Evolutionary conservation across 2,329 filamentous ascomycete genomes (phyloP).

Genomic region (Microdochium bolleyi): DNA sequence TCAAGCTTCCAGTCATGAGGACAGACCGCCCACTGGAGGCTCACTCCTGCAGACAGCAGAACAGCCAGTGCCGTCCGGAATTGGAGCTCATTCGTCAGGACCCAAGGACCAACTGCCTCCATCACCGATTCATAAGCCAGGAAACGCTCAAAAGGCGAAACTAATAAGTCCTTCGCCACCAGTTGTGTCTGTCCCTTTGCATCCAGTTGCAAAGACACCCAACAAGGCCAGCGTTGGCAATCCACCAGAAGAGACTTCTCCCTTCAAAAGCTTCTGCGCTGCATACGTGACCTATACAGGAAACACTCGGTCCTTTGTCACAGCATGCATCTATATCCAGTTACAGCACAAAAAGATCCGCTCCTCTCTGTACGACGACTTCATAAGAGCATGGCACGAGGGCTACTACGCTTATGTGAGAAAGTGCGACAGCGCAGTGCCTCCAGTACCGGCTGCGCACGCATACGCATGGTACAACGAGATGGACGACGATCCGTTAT

Average conservation of each 20-base stretch:
- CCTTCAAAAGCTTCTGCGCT: constrained; percentile 16
- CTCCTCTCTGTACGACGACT: constrained; percentile 24
- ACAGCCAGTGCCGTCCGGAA: neutral
- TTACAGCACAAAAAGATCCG: constrained; percentile 14
- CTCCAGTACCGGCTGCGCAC: constrained; percentile 11
- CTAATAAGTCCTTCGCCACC: no score
- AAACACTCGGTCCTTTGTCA: constrained; percentile 18
- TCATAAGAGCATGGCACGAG: constrained; percentile 22
- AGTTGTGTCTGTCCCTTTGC: neutral
- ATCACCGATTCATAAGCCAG: neutral
- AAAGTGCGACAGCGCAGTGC: constrained; percentile 13
- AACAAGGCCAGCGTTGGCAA: neutral
- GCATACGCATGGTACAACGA: constrained; percentile 25
- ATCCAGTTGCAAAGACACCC: neutral
- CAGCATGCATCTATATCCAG: constrained; percentile 20
- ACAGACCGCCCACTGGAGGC: neutral
- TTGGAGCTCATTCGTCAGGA: neutral
- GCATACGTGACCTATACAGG: constrained; percentile 20
- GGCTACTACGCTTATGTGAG: constrained; percentile 20
- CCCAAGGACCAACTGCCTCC: neutral
- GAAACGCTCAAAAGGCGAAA: no score
- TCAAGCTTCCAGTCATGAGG: neutral
- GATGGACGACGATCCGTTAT: constrained; percentile 18
- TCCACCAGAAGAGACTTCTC: constrained; percentile 2
- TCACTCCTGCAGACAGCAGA: neutral